Evolutionary conservation across 306 rosid genomes (phyloP).

Genomic region (cucumber (Cucumis sativus)): Cucumber_9930_V3 NC_026657.2:32721001-32721500

Average conservation of each 20-base stretch:
- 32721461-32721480: conserved; percentile 62
- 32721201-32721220: conserved; percentile 49
- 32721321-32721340: conserved; percentile 50
- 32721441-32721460: conserved; percentile 33
- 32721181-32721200: conserved; percentile 43
- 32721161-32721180: conserved; percentile 33
- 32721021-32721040: conserved; percentile 34
- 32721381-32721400: conserved; percentile 24
- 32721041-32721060: conserved; percentile 42
- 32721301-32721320: conserved; percentile 37
- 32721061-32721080: conserved; percentile 43
- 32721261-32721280: conserved; percentile 41
- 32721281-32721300: conserved; percentile 57
- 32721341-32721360: conserved; percentile 26
- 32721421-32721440: conserved; percentile 53
- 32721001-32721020: not conserved
- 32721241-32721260: conserved; percentile 28
- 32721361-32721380: conserved; percentile 29
- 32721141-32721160: conserved; percentile 32
- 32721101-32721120: conserved; percentile 43
- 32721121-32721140: conserved; percentile 35
- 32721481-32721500: conserved; percentile 63
- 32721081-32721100: conserved; percentile 62
- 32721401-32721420: conserved; percentile 46
- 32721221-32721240: conserved; percentile 60